phyloP scores from a whole-genome alignment of 1,284 basidiomycete species.

The Ceratobasidium sp. region DNA sequence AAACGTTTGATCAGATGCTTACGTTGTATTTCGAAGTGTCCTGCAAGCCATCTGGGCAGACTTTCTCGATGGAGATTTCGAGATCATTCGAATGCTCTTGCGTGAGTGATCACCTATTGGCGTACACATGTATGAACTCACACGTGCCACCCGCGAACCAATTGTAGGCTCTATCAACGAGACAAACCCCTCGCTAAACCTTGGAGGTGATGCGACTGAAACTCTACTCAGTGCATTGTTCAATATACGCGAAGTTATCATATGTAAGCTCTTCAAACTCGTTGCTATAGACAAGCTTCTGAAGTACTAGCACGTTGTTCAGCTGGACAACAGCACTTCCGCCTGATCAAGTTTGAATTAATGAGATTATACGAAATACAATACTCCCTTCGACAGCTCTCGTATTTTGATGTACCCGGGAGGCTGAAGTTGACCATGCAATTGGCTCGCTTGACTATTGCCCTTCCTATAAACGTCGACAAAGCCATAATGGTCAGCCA shows the following conservation, averaged over 20 bases:
- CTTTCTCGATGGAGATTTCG: conserved; percentile 84
- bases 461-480: conserved; percentile 80
- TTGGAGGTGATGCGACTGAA: conserved; percentile 78
- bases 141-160: background rate
- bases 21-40: conserved; percentile 52
- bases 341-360: conserved; percentile 77
- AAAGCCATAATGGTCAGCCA: conserved; percentile 60
- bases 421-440: conserved; percentile 80
- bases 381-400: conserved; percentile 75
- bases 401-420: conserved; percentile 82
- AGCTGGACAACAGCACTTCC: conserved; percentile 84
- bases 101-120: conserved; percentile 60
- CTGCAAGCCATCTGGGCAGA: conserved; percentile 80
- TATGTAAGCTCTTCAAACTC: conserved; percentile 62
- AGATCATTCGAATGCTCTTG: conserved; percentile 78
- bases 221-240: conserved; percentile 70
- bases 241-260: conserved; percentile 70
- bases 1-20: conserved; percentile 79
- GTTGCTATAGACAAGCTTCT: background rate
- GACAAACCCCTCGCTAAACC: conserved; percentile 72
- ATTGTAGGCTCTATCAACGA: conserved; percentile 75
- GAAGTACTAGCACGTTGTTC: background rate
- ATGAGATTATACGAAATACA: conserved; percentile 81
- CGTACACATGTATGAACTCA: conserved; percentile 8
- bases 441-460: conserved; percentile 81